A percentile compares a stretch with the other conserved stretches of the same genome.
These are phyloP conservation scores for Apiotrichum laibachii DNA, from an alignment of 1,284 basidiomycete species.

Conservation along the genomic window DNA sequence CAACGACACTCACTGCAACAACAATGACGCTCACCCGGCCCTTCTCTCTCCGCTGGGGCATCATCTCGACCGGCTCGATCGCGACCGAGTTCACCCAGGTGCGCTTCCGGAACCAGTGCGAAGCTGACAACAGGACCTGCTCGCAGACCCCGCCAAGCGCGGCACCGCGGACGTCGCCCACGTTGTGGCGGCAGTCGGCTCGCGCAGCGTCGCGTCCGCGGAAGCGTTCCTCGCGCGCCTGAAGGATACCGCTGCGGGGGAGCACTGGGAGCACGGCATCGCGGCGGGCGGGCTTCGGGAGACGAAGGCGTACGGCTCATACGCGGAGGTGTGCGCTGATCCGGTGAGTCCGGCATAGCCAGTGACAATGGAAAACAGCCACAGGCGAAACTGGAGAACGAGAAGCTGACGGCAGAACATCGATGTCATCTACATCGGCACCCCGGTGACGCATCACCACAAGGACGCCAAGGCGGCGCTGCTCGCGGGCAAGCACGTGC, in stretches of 20 bases:
- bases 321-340: constrained; percentile 72
- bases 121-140: constrained; percentile 26
- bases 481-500: constrained; percentile 75
- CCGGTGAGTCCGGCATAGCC: constrained; percentile 56
- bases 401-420: constrained; percentile 65
- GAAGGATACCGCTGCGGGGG: constrained; percentile 15
- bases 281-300: constrained; percentile 30
- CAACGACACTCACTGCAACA: neutral
- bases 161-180: constrained; percentile 70
- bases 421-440: constrained; percentile 76
- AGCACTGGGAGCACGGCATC: constrained; percentile 27
- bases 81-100: constrained; percentile 41
- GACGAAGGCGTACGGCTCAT: constrained; percentile 70
- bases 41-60: constrained; percentile 44
- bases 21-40: constrained; percentile 8
- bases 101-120: neutral
- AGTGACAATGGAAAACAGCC: too few relatives aligned
- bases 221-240: constrained; percentile 63
- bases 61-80: constrained; percentile 49
- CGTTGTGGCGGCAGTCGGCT: constrained; percentile 73
- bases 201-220: constrained; percentile 67
- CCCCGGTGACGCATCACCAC: constrained; percentile 82
- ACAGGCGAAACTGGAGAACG: too few relatives aligned
- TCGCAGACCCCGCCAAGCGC: constrained; percentile 52
- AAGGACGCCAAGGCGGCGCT: constrained; percentile 71